Percentiles rank a stretch among this genome's conserved stretches.
Conservation (phyloP, 192 early-diverging fungal genomes). For the Cetraspora pellucida region DNA sequence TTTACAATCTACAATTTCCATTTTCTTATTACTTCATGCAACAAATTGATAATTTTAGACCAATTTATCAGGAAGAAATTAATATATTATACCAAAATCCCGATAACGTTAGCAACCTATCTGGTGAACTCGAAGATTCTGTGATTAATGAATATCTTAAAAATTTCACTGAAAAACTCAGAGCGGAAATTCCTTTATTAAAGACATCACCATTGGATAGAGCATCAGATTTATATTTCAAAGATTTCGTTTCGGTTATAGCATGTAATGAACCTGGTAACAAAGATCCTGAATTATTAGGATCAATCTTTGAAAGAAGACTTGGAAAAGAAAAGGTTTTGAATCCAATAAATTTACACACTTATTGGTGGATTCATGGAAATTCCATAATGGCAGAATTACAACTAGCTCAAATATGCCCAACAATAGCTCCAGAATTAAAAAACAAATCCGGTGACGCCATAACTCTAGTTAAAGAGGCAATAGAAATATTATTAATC, state of each 20-base stretch:
- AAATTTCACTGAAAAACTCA: slow-evolving; percentile 8
- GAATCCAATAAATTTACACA: slow-evolving; percentile 24
- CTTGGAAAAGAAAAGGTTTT: slow-evolving; percentile 5
- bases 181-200: neutral
- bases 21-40: slow-evolving; percentile 36
- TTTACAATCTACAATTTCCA: slow-evolving; percentile 30
- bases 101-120: slow-evolving; percentile 11
- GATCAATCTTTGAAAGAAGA: slow-evolving; percentile 7
- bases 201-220: neutral
- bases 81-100: neutral
- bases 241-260: slow-evolving; percentile 30
- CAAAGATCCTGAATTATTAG: neutral
- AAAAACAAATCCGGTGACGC: too few relatives aligned
- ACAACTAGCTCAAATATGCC: slow-evolving; percentile 14
- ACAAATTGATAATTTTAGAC: slow-evolving; percentile 33
- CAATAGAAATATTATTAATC: neutral
- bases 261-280: neutral
- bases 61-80: slow-evolving; percentile 23
- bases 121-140: neutral
- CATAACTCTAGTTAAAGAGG: neutral
- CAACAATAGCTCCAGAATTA: neutral
- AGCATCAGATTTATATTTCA: slow-evolving; percentile 26
- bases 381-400: slow-evolving; percentile 20
- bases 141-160: neutral
- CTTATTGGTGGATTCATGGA: slow-evolving; percentile 30